These are phyloP conservation scores for Heterobasidion parviporum DNA, from an alignment of 1,284 basidiomycete genomes.

Conservation along the genomic window DNA sequence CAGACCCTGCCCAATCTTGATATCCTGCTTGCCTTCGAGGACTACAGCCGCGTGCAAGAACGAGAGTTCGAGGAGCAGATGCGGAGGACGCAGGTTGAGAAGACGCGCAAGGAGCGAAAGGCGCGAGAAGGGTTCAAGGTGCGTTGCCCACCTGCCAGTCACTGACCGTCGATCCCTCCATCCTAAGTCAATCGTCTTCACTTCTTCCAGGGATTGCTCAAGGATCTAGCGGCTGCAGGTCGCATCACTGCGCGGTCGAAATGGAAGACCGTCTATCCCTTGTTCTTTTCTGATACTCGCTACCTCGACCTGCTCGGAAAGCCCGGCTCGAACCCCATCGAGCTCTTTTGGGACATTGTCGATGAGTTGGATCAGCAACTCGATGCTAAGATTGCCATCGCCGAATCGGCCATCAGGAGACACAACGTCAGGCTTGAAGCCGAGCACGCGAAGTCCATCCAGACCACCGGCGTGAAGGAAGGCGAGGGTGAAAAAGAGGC, in stretches of 20 bases:
- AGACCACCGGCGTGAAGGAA: slow-evolving; percentile 5
- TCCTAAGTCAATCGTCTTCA: background rate
- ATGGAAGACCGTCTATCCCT: slow-evolving; percentile 85
- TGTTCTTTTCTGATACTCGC: slow-evolving; percentile 71
- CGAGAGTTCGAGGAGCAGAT: slow-evolving; percentile 83
- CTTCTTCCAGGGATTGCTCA: slow-evolving; percentile 50
- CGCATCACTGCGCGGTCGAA: slow-evolving; percentile 77
- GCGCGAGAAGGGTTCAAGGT: slow-evolving; percentile 85
- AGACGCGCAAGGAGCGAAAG: slow-evolving; percentile 76
- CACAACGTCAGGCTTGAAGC: slow-evolving; percentile 26
- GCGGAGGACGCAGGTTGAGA: slow-evolving; percentile 73
- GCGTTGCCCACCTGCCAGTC: slow-evolving; percentile 10
- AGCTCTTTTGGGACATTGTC: slow-evolving; percentile 93
- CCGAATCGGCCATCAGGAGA: slow-evolving; percentile 53
- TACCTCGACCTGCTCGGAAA: slow-evolving; percentile 84
- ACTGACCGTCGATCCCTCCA: background rate
- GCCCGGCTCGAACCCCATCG: slow-evolving; percentile 89
- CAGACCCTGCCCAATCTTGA: slow-evolving; percentile 81
- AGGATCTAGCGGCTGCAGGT: slow-evolving; percentile 57
- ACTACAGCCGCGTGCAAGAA: slow-evolving; percentile 82
- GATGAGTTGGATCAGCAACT: slow-evolving; percentile 83
- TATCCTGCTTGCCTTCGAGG: slow-evolving; percentile 86
- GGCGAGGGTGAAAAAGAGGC: slow-evolving; percentile 17
- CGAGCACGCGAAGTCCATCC: background rate
- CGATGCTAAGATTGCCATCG: slow-evolving; percentile 62